Base-by-base conservation (phyloP, 2,329 filamentous ascomycete genomes). In the Pestalotiopsis sp. region DNA sequence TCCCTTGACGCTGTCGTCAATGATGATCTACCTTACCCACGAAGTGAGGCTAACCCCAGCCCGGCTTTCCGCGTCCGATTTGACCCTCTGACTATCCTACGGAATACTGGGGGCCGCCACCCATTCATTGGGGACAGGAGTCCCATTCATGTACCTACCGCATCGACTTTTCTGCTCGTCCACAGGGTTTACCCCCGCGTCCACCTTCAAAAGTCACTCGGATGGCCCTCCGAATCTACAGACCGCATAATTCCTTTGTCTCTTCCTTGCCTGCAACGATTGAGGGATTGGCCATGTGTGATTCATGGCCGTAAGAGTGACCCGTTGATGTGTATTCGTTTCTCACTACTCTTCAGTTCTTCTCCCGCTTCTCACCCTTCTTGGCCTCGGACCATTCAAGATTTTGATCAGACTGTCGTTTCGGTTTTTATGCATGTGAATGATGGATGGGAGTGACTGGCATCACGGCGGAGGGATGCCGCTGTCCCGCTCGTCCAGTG, bases 401-500 rank as follows among this genome's bases (percentile, higher is more conserved):
- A 17, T n/a, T 23, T 52, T n/a, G n/a, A n/a, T 7, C 20, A 52
- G 17, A 52, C 17, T 52, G 45, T 52, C 45, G 20, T 52, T 52
- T 52, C 45, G 20, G 70, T 68, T 59, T 72, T 67, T 66, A 63
- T 71, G 68, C 70, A 60, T 62, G 52, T 71, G 69, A 73, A 78
- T 74, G 72, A 80, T 80, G 79, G 78, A 74, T 76, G 73, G 80
- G 79, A 78, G 78, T 77, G 70, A 71, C 13, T 77, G 75, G 74
- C 73, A 75, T 20, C 17, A 20, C 69, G 73, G 75, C 68, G 78
- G 77, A 72, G 78, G 77, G 70, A 75, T 75, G 70, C 73, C 75
- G 70, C 77, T 77, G 76, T 73, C 73, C 70, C 77, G 77, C 71
- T 79, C 77, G 67, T 74, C 74, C 70, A 79, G 77, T 74, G 76